phyloP scores from a whole-genome alignment of 1,284 basidiomycete genomes.

The Ceratobasidium sp. region DNA sequence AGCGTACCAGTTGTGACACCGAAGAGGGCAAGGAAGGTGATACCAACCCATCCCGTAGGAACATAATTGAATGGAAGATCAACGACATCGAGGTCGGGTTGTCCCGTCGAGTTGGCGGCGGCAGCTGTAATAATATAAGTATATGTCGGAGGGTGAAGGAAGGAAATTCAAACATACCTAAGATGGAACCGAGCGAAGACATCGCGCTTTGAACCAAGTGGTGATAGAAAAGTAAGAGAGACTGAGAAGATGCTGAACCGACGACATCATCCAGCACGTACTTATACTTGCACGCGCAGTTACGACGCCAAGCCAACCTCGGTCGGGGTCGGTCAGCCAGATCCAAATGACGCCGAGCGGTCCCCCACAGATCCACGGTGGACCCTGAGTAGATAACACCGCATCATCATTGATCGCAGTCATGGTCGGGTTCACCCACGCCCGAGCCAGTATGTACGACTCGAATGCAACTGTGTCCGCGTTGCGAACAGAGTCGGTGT shows the following conservation, averaged over 20 bases:
- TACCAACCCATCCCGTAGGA: constrained; percentile 48
- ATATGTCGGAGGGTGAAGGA: background rate
- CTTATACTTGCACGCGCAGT: background rate
- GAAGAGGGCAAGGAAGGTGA: constrained; percentile 48
- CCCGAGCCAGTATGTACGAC: background rate
- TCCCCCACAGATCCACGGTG: background rate
- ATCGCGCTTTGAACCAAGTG: background rate
- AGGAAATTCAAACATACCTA: background rate
- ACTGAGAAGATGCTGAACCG: background rate
- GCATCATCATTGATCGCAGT: constrained; percentile 23
- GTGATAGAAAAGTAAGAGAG: background rate
- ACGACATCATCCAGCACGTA: background rate
- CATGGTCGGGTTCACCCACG: constrained; percentile 8
- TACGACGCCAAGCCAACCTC: background rate
- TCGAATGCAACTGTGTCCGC: background rate
- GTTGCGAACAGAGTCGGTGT: background rate
- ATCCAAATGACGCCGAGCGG: background rate
- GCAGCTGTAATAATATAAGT: background rate
- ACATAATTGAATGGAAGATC: constrained; percentile 38
- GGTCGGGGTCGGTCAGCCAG: constrained; percentile 3
- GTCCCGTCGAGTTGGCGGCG: background rate
- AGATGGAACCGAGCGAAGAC: background rate
- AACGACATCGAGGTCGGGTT: background rate
- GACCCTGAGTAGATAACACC: constrained; percentile 10
- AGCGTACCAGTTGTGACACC: constrained; percentile 36